phyloP scores from a whole-genome alignment of 1,284 basidiomycete genomes.

The Sanghuangporus weigelae region DNA sequence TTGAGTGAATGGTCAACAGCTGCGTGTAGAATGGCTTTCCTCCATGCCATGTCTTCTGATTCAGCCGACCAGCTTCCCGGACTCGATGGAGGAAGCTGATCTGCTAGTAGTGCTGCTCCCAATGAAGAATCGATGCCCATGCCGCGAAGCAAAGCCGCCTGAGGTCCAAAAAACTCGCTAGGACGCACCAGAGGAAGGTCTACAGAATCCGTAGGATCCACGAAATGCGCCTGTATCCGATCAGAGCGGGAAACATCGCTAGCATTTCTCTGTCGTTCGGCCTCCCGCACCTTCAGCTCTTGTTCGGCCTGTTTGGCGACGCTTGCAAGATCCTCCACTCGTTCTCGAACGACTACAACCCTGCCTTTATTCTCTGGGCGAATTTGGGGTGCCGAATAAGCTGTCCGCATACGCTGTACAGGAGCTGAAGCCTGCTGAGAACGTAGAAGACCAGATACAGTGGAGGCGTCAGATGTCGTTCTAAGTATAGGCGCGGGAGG shows the following conservation, averaged over 20 bases:
- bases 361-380: constrained; percentile 33
- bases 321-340: constrained; percentile 58
- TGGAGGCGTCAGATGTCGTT: constrained; percentile 58
- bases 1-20: constrained; percentile 71
- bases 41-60: constrained; percentile 57
- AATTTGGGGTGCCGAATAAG: constrained; percentile 24
- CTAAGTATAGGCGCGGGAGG: constrained; percentile 44
- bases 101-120: constrained; percentile 66
- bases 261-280: constrained; percentile 21
- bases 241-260: constrained; percentile 19
- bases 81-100: constrained; percentile 59
- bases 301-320: constrained; percentile 70
- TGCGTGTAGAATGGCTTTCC: constrained; percentile 62
- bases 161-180: constrained; percentile 65
- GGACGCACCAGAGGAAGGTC: constrained; percentile 63
- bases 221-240: constrained; percentile 35
- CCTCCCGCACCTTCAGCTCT: constrained; percentile 51
- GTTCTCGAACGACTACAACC: constrained; percentile 76
- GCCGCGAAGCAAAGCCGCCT: constrained; percentile 62
- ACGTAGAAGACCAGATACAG: constrained; percentile 31
- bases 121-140: constrained; percentile 66
- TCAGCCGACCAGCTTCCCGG: constrained; percentile 54
- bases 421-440: constrained; percentile 27
- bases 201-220: constrained; percentile 78
- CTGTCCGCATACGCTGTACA: constrained; percentile 37